Evolutionary conservation across 305 asterid species (phyloP), one percentile per base, ranked within the genome.

Genomic region (Fraxinus baroniana): DNA sequence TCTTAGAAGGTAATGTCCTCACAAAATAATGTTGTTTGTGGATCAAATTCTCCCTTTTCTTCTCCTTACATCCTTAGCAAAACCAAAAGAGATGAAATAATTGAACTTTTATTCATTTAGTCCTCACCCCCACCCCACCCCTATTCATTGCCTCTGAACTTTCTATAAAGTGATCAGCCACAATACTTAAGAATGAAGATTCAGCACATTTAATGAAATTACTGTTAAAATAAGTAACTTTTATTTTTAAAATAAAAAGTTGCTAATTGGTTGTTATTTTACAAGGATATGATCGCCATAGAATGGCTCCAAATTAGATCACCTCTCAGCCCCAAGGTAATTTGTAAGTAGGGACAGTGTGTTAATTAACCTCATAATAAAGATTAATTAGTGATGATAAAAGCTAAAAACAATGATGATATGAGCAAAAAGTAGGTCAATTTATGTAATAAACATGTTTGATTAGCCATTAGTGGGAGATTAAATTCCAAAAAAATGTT

Each of bases 241-340:
- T 60, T 60, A 13, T 78, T 64, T 33, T 18, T 52, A n/a, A 1
- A 78, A 78, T 17, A 52, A 32, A 7, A 52, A 36, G 17, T 24
- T 64, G 37, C 76, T 75, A 5, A 68, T 76, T 80, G 82, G 62
- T 55, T 13, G 68, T 75, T 79, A 70, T 77, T 55, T 70, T 70
- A 80, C 84, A 46, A 80, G 82, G 77, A 80, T 84, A 77, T 84
- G 79, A 80, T 77, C 78, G 39, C 57, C 9, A 78, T 17, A 30
- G 37, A 74, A 83, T 24, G 81, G 46, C 24, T 57, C 75, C 71
- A 70, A 70, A 70, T 12, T 12, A 15, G 24, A 70, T 28, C 17
- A 68, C 22, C 20, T 64, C 72, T 9, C 35, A 64, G n/a, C n/a
- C 72, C 35, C n/a, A 24, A 20, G 33, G 35, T 64, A 64, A 64